Percentiles rank a stretch among this genome's conserved stretches.
phyloP scores from a whole-genome alignment of 495 filamentous ascomycete genomes.

The Penicillium cinerascens region DNA sequence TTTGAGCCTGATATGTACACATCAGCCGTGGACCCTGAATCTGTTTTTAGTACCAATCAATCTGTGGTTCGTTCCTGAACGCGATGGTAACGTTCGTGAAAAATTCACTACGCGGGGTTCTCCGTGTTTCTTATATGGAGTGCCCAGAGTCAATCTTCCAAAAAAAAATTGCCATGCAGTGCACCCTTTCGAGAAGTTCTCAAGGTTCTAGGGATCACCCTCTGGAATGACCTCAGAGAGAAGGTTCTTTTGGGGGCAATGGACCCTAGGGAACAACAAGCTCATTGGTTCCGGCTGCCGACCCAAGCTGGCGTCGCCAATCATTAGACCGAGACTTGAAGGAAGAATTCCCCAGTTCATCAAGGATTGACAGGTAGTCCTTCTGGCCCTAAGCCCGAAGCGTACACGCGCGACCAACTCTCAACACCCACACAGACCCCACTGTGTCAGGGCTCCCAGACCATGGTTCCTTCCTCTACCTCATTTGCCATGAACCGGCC shows the following conservation, averaged over 20 bases:
- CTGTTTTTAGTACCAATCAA: conserved; percentile 32
- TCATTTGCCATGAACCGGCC: conserved; percentile 30
- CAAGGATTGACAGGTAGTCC: conserved; percentile 29
- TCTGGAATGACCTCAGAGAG: conserved; percentile 21
- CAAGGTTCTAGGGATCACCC: conserved; percentile 22
- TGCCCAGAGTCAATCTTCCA: not conserved
- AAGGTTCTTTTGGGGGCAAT: conserved; percentile 20
- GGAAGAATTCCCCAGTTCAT: conserved; percentile 31
- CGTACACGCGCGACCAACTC: conserved; percentile 7
- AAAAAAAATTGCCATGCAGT: not conserved
- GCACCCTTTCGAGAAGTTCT: conserved; percentile 22
- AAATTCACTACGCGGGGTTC: conserved; percentile 5
- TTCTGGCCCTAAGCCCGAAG: conserved; percentile 15
- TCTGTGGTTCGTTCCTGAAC: conserved; percentile 21
- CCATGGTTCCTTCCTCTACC: conserved; percentile 29
- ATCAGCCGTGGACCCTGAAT: conserved; percentile 30
- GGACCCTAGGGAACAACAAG: conserved; percentile 15
- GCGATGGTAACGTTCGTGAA: conserved; percentile 1
- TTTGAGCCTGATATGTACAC: conserved; percentile 11
- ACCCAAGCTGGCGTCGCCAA: conserved; percentile 24
- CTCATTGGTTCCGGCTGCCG: conserved; percentile 24
- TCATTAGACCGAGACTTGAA: conserved; percentile 13
- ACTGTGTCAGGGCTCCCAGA: conserved; percentile 31
- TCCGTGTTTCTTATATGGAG: not conserved
- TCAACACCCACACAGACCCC: conserved; percentile 21